Base-by-base conservation (phyloP, 768 basidiomycete species). In the Rickenella mellea region DNA sequence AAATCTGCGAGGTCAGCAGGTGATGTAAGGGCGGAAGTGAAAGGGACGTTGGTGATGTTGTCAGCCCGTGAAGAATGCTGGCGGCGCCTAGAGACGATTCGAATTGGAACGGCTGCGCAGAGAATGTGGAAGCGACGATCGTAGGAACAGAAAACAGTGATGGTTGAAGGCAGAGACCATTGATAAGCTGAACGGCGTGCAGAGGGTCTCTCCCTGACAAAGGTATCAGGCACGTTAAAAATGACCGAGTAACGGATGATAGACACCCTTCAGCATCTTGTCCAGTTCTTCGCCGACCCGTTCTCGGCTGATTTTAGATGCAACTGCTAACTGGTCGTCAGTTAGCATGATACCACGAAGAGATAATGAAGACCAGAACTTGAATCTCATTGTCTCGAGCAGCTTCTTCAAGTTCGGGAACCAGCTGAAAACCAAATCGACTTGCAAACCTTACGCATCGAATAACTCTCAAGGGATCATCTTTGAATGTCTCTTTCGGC, bases 401-500 rank as follows among this genome's bases (percentile, higher is more conserved):
- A 12, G 86, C 78, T 11, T 72, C 67, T 39, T 68, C 63, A 17
- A 96, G 64, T 39, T 83, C 83, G 1, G 68, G 63, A 14, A 84
- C 83, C 40, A 97, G 69, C 10, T 69, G 65, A 51, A 93, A 94
- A 19, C 86, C 86, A 57, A 89, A 90, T 31, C 94, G 72, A 53
- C 88, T 88, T 1, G 94, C 84, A 59, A 99, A 99, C 43, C 96
- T 69, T 19, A 98, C 62, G 49, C 89, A 91, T 27, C 96, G 76
- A 19, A 98, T 60, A n/a, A 98, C 78, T 11, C 96, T 80, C 10
- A 99, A 64, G 5, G 96, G 96, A 60, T 99, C 96, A 52, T 99
- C 96, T 20, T 76, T 62, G 54, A 98, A 98, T 2, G 96, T 99
- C 57, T 91, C 77, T 49, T 66, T 58, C 1, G 96, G 90, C 3